Evolutionary conservation across 805 yeast species (phyloP).

Genomic region (Starmerella sirachaensis): DNA sequence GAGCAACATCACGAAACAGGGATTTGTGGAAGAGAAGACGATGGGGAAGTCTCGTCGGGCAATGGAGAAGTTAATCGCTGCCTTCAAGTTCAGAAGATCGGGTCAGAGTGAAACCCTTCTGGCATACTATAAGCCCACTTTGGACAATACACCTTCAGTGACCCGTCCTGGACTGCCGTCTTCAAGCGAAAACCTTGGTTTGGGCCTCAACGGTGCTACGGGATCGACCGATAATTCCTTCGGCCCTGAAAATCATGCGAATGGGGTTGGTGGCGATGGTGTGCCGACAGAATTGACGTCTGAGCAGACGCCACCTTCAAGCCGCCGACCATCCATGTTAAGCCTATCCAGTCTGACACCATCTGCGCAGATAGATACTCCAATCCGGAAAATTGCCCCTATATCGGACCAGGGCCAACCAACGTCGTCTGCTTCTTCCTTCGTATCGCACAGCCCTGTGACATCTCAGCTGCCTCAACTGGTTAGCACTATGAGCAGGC

Average conservation of each 20-base stretch:
- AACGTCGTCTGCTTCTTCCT: not conserved
- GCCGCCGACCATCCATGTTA: too few species aligned
- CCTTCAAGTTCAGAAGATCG: slow-evolving; percentile 1
- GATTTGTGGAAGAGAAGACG: slow-evolving; percentile 3
- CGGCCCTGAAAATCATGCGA: too few species aligned
- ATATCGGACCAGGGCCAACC: too few species aligned
- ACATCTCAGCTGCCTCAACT: not conserved
- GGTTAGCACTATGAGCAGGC: slow-evolving; percentile 10
- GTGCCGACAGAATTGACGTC: too few species aligned
- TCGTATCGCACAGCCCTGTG: slow-evolving; percentile 3
- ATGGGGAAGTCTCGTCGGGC: slow-evolving; percentile 8
- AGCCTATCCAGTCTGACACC: too few species aligned
- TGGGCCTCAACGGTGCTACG: too few species aligned
- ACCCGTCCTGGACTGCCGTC: not conserved
- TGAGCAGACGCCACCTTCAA: too few species aligned
- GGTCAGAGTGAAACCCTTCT: slow-evolving; percentile 6
- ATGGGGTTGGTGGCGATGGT: too few species aligned
- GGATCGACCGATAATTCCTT: too few species aligned
- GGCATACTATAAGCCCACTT: slow-evolving; percentile 9
- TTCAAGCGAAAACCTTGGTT: not conserved
- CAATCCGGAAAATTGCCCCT: too few species aligned
- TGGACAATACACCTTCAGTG: not conserved
- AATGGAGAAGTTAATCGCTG: slow-evolving; percentile 6
- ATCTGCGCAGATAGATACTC: too few species aligned
- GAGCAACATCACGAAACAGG: not conserved